Conservation (phyloP, 345 rosid species). For the Bruguiera parviflora region DNA sequence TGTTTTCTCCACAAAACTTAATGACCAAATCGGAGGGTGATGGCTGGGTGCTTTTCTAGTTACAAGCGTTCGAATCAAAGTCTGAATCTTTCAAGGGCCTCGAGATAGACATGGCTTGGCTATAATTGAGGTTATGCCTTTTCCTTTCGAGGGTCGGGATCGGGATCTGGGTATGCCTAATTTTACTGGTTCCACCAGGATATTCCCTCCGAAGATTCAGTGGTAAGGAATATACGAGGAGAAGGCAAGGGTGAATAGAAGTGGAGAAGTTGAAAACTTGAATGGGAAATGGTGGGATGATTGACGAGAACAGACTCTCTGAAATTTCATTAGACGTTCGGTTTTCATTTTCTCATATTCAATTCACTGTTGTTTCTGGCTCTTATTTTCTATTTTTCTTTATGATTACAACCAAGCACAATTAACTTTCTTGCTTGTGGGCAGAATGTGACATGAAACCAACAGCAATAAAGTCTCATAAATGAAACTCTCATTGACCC, state of each 20-base stretch:
- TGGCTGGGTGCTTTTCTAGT: neutral
- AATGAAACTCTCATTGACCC: conserved; percentile 26
- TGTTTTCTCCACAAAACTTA: neutral
- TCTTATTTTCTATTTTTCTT: neutral
- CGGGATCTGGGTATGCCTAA: too few species aligned
- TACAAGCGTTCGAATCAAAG: conserved; percentile 7
- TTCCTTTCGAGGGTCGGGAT: too few species aligned
- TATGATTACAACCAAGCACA: neutral
- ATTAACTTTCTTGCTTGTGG: neutral
- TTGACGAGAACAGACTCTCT: neutral
- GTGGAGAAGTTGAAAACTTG: neutral
- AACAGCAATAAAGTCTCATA: conserved; percentile 49
- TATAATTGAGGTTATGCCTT: too few species aligned
- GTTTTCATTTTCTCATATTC: neutral
- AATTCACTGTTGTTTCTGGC: neutral
- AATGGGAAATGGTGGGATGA: neutral
- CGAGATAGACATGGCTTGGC: neutral
- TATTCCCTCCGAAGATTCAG: too few species aligned
- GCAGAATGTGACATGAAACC: conserved; percentile 54
- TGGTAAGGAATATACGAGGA: too few species aligned
- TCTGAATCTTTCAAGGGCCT: conserved; percentile 4
- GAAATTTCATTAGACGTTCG: neutral
- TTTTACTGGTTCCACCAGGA: neutral
- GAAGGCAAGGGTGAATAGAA: neutral
- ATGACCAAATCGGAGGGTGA: conserved; percentile 3